phyloP scores from a whole-genome alignment of 169 alveolate species.

The Cryptosporidium muris region DNA sequence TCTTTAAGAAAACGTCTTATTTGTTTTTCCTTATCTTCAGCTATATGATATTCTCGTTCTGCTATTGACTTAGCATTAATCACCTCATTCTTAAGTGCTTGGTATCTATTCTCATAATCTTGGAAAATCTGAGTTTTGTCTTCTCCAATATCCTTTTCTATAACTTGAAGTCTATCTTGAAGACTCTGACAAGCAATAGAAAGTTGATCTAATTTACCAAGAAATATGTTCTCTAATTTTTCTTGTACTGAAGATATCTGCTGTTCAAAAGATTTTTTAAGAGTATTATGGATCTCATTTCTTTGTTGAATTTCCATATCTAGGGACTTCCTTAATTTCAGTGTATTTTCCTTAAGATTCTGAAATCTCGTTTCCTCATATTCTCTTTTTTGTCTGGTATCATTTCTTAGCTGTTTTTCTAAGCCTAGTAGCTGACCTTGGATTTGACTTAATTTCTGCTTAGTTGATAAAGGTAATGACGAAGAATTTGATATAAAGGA shows the following conservation, averaged over 20 bases:
- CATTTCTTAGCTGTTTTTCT: constrained; percentile 64
- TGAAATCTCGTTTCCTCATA: constrained; percentile 63
- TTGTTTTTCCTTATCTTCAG: constrained; percentile 67
- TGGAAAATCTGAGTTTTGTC: constrained; percentile 44
- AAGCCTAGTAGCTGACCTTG: constrained; percentile 65
- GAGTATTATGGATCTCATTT: constrained; percentile 16
- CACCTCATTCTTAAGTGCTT: constrained; percentile 44
- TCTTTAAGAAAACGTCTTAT: constrained; percentile 46
- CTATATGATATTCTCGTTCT: constrained; percentile 62
- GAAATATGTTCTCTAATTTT: constrained; percentile 39
- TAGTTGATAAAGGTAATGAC: constrained; percentile 55
- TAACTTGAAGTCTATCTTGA: constrained; percentile 38
- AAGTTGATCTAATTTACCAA: constrained; percentile 68
- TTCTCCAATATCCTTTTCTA: constrained; percentile 44
- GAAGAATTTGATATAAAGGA: constrained; percentile 19
- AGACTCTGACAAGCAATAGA: constrained; percentile 63
- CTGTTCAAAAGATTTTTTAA: constrained; percentile 48
- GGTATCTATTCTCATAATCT: constrained; percentile 54
- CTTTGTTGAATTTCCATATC: constrained; percentile 63
- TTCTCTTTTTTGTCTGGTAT: constrained; percentile 69
- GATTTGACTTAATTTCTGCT: constrained; percentile 63
- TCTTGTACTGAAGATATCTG: constrained; percentile 39
- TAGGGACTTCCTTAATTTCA: constrained; percentile 53
- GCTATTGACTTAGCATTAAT: constrained; percentile 67
- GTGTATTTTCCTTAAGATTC: constrained; percentile 43